These are phyloP conservation scores for Staphylotrichum longicolle DNA, from an alignment of 495 filamentous ascomycete genomes.

Conservation along the genomic window DNA sequence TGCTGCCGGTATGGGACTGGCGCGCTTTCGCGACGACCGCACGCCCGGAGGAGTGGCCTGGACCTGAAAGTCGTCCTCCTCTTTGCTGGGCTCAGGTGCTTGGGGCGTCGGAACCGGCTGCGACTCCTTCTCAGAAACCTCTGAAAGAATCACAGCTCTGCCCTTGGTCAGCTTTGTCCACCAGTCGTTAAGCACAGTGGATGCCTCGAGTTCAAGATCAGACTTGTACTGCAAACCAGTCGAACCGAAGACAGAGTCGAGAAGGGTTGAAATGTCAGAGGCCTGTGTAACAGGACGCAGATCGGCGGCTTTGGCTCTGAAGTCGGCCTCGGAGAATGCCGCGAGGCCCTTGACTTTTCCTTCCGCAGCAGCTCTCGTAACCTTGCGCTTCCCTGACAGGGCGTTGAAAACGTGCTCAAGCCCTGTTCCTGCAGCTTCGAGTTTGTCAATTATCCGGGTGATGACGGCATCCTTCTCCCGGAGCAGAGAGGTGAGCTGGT, in stretches of 20 bases:
- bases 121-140: constrained; percentile 33
- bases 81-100: constrained; percentile 7
- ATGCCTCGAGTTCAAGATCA: constrained; percentile 32
- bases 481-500: constrained; percentile 56
- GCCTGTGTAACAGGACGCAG: constrained; percentile 29
- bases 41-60: constrained; percentile 46
- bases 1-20: constrained; percentile 5
- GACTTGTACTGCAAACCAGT: constrained; percentile 30
- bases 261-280: constrained; percentile 36
- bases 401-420: constrained; percentile 69
- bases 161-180: constrained; percentile 47
- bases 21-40: constrained; percentile 6
- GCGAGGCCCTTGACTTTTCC: constrained; percentile 56
- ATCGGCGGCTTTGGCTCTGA: constrained; percentile 40
- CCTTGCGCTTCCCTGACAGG: constrained; percentile 52
- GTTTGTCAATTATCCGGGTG: constrained; percentile 69
- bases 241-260: constrained; percentile 38
- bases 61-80: constrained; percentile 49
- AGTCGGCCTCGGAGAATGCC: constrained; percentile 49
- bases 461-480: constrained; percentile 79
- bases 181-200: constrained; percentile 44
- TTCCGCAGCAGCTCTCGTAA: constrained; percentile 46
- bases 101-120: constrained; percentile 19
- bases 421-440: constrained; percentile 67
- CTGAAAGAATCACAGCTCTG: constrained; percentile 26